Evolutionary conservation across 768 basidiomycete species (phyloP).

Genomic region (Russula virescens): DNA sequence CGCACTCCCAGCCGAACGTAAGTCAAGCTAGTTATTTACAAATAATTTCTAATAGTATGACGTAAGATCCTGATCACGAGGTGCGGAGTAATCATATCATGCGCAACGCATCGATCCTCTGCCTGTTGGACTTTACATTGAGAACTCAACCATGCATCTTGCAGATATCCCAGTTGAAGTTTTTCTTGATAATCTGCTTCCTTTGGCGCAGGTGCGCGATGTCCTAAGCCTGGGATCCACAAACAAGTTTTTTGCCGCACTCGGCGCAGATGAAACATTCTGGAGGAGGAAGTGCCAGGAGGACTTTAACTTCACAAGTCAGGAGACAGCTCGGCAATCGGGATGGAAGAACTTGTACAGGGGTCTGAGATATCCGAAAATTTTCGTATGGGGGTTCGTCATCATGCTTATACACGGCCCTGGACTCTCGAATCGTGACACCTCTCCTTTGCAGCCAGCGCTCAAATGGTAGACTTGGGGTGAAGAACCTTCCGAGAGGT

Average conservation of each 20-base stretch:
- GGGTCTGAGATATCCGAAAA: conserved; percentile 50
- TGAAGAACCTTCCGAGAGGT: conserved; percentile 35
- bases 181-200: conserved; percentile 68
- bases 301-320: conserved; percentile 76
- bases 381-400: conserved; percentile 58
- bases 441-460: conserved; percentile 43
- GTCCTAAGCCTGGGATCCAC: conserved; percentile 56
- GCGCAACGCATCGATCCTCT: not conserved
- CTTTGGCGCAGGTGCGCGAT: conserved; percentile 47
- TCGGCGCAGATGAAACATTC: conserved; percentile 67
- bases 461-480: conserved; percentile 59
- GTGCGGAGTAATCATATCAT: not conserved
- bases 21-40: not conserved
- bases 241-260: conserved; percentile 53
- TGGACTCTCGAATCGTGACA: conserved; percentile 1
- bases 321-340: conserved; percentile 62
- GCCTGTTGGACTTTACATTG: not conserved
- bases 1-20: not conserved
- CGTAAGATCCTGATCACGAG: not conserved
- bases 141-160: conserved; percentile 35
- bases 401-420: not conserved
- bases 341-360: conserved; percentile 82
- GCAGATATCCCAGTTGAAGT: conserved; percentile 67
- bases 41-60: not conserved
- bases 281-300: conserved; percentile 65